Percentiles rank a stretch among this genome's conserved stretches.
phyloP scores from a whole-genome alignment of 257 asterid species.

The Solanum appendiculatum region DNA sequence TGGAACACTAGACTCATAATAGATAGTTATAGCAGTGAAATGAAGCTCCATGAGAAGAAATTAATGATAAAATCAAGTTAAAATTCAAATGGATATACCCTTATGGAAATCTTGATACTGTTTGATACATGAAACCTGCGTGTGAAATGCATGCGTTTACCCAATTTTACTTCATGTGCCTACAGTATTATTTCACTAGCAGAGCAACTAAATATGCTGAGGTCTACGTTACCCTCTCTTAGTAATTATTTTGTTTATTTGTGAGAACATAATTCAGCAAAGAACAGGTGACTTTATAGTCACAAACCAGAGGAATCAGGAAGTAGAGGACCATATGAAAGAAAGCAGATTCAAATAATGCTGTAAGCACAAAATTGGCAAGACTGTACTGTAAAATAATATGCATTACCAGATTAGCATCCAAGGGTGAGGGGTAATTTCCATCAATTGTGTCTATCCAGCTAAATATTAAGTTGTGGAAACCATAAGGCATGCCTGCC shows the following conservation, averaged over 20 bases:
- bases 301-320: not conserved
- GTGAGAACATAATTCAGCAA: not conserved
- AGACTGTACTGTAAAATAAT: not conserved
- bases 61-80: not conserved
- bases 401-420: conserved; percentile 72
- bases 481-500: conserved; percentile 75
- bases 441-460: conserved; percentile 84
- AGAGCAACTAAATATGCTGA: not conserved
- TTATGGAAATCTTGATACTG: not conserved
- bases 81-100: not conserved
- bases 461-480: conserved; percentile 87
- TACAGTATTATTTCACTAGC: not conserved
- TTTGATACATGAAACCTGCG: not conserved
- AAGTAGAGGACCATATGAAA: not conserved
- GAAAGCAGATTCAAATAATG: not conserved
- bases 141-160: not conserved
- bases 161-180: not conserved
- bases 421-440: conserved; percentile 79
- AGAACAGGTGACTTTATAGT: not conserved
- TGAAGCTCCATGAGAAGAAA: not conserved
- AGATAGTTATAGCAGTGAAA: not conserved
- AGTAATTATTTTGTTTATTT: not conserved
- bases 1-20: not conserved
- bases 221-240: not conserved
- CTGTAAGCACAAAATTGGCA: not conserved